Evolutionary conservation across 148 eudicot genomes (phyloP), one percentile per base, ranked within the genome.

Genomic region (Chenopodium berlandieri): DNA sequence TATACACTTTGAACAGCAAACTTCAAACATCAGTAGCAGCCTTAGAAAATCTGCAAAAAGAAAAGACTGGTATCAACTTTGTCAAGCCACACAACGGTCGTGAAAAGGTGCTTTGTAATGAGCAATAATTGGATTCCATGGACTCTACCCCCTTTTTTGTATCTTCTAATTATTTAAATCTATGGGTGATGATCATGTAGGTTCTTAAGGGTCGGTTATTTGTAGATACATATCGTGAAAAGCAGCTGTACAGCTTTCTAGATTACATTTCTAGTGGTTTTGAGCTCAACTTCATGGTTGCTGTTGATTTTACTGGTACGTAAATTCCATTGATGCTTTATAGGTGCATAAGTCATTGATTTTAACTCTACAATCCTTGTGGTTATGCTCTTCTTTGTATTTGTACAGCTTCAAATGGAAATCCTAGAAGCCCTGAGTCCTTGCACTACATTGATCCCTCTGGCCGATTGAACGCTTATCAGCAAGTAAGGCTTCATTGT

Each of bases 281-380:
- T 83, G 95, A 96, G 84, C 94, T 86, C 78, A 82, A 86, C 79
- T 78, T 84, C 73, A 75, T 80, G 85, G 92, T 92, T 87, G 99
- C 98, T 79, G 91, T 96, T 86, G 99, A 96, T 87, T 96, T 96
- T 81, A 96, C 99, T 66, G 99, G 99, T 96, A 83, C 60, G 67
- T 60, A 19, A 52, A 31, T 44, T 11, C 50, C 10, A 58, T 63
- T 60, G 60, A 22, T 62, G 13, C 46, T 63, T 65, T 23, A 54
- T 52, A n/a, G 7, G 47, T n/a, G 58, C 14, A 62, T 52, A 17
- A 46, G 54, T 37, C 9, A 14, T 73, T 78, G 20, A 47, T 46
- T 58, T 81, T 48, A 20, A 27, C 64, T 25, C 48, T 70, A 46
- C 1, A 30, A 44, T 72, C 19, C 66, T 4, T 27, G 37, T 75